A percentile compares a stretch with the other conserved stretches of the same genome.
Evolutionary conservation across 805 yeast species (phyloP).

Genomic region (Cyberlindnera bimundalis): DNA sequence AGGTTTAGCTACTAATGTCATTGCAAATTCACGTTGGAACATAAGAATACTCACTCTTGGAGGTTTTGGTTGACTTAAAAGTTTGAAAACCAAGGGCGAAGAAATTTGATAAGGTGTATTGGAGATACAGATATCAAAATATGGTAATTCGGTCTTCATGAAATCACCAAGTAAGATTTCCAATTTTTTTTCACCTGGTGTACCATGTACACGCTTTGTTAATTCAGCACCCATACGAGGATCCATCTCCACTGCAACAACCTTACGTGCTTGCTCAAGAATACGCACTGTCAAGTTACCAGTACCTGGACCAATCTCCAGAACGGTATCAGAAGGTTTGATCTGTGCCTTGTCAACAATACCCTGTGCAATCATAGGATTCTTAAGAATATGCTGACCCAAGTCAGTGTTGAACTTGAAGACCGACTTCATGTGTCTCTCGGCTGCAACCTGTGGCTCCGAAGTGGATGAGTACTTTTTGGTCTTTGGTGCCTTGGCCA

Average conservation of each 20-base stretch:
- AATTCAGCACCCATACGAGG: slow-evolving; percentile 99
- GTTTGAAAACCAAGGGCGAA: slow-evolving; percentile 91
- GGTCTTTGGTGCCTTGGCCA: slow-evolving; percentile 47
- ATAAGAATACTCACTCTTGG: slow-evolving; percentile 93
- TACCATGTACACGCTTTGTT: slow-evolving; percentile 95
- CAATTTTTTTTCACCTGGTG: slow-evolving; percentile 86
- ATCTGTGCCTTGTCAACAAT: slow-evolving; percentile 95
- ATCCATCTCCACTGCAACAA: slow-evolving; percentile 97
- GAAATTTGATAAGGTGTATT: slow-evolving; percentile 98
- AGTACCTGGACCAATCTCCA: slow-evolving; percentile 99
- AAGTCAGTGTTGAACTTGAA: slow-evolving; percentile 95
- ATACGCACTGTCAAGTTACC: slow-evolving; percentile 95
- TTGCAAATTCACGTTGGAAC: slow-evolving; percentile 97
- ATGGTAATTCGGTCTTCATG: slow-evolving; percentile 92
- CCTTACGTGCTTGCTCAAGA: slow-evolving; percentile 86
- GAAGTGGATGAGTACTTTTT: slow-evolving; percentile 50
- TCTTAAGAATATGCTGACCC: slow-evolving; percentile 95
- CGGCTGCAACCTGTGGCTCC: slow-evolving; percentile 61
- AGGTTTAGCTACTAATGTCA: slow-evolving; percentile 90
- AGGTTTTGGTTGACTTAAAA: slow-evolving; percentile 86
- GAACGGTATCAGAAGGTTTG: slow-evolving; percentile 85
- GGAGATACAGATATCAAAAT: slow-evolving; percentile 92
- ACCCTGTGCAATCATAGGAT: slow-evolving; percentile 96
- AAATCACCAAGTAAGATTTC: slow-evolving; percentile 94
- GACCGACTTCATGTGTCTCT: slow-evolving; percentile 71